Evolutionary conservation across 257 asterid genomes (phyloP).

Genomic region (Datura wrightii): DNA sequence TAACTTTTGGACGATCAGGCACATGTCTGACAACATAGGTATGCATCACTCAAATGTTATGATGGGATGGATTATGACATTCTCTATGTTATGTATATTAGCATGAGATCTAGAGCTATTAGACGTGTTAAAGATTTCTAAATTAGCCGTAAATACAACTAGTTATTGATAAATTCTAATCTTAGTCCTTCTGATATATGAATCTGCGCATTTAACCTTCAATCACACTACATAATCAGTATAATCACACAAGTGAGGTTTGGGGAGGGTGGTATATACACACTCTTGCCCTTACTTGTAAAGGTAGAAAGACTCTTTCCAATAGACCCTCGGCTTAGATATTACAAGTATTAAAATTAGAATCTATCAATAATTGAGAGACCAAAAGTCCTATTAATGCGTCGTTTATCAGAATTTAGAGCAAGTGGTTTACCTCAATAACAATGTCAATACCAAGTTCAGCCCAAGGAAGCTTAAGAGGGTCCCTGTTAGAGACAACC

Average conservation of each 20-base stretch:
- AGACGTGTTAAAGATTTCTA: background rate
- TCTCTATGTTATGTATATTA: background rate
- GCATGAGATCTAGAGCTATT: background rate
- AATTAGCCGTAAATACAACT: background rate
- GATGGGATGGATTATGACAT: background rate
- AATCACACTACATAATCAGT: too few relatives aligned
- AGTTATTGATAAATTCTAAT: too few relatives aligned
- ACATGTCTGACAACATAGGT: background rate
- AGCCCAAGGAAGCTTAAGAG: constrained; percentile 94
- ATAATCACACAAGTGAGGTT: too few relatives aligned
- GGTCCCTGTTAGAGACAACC: constrained; percentile 91
- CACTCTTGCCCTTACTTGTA: background rate
- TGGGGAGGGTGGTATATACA: background rate
- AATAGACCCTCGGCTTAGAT: background rate
- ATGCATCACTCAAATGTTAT: background rate
- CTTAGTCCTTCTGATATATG: background rate
- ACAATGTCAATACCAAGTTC: constrained; percentile 92
- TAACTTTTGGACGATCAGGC: background rate
- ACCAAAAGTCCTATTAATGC: background rate
- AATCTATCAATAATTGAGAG: background rate
- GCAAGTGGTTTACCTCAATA: constrained; percentile 60
- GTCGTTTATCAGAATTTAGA: background rate
- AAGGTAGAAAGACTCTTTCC: background rate
- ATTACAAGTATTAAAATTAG: background rate
- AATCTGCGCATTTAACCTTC: too few relatives aligned